These are phyloP conservation scores for Globisporangium middletonii DNA, from an alignment of 352 stramenopile genomes.

Conservation along the genomic window DNA sequence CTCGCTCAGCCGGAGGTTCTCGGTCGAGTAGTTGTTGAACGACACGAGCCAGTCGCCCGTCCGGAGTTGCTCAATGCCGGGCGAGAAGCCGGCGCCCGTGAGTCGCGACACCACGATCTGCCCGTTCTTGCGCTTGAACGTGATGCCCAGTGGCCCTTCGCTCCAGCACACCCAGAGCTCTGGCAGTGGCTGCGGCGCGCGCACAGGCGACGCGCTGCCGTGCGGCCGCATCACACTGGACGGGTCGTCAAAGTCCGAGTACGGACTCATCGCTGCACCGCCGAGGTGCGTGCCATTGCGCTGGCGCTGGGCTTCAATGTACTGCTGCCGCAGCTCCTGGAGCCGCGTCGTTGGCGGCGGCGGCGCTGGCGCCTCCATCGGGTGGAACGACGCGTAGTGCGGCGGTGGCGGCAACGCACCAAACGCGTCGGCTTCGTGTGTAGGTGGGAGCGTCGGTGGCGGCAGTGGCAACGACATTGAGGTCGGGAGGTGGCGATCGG, in stretches of 20 bases:
- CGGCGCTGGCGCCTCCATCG: neutral
- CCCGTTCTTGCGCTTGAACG: slow-evolving; percentile 72
- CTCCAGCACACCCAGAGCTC: slow-evolving; percentile 72
- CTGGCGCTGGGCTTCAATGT: slow-evolving; percentile 58
- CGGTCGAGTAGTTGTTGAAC: slow-evolving; percentile 62
- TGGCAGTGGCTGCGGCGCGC: slow-evolving; percentile 28
- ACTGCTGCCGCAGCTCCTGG: slow-evolving; percentile 56
- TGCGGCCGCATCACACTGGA: slow-evolving; percentile 35
- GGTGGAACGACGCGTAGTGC: slow-evolving; percentile 16
- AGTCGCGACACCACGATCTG: slow-evolving; percentile 76
- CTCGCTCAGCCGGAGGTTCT: slow-evolving; percentile 53
- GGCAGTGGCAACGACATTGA: slow-evolving; percentile 1
- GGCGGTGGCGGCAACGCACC: slow-evolving; percentile 13
- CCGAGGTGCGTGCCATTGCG: slow-evolving; percentile 33
- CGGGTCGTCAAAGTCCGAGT: slow-evolving; percentile 69
- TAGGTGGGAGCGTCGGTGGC: slow-evolving; percentile 1
- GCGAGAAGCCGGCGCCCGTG: slow-evolving; percentile 60
- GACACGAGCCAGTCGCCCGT: slow-evolving; percentile 73
- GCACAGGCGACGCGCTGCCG: too few species aligned
- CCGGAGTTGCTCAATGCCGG: slow-evolving; percentile 56
- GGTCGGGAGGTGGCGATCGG: slow-evolving; percentile 1
- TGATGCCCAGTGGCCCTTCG: slow-evolving; percentile 69
- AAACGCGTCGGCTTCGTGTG: slow-evolving; percentile 11
- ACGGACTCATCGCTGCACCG: slow-evolving; percentile 44
- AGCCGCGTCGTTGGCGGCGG: slow-evolving; percentile 21